These are phyloP conservation scores for Dactylonectria estremocensis DNA, from an alignment of 2,329 filamentous ascomycete genomes.

Conservation along the genomic window DNA sequence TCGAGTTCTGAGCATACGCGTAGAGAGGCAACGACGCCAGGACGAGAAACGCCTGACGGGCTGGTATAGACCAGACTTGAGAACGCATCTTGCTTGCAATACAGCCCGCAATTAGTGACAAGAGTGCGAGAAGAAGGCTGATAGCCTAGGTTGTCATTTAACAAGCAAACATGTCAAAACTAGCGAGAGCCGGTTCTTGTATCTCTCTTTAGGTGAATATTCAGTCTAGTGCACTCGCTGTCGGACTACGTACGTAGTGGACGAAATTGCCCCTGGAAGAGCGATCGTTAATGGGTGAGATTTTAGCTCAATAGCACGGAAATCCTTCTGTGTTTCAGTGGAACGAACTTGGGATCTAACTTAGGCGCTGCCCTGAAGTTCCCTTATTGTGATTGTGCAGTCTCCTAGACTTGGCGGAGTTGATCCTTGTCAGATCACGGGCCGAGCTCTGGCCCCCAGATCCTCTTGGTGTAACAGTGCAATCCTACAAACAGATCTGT, in stretches of 20 bases:
- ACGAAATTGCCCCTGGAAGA: no score
- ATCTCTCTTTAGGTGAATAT: background rate
- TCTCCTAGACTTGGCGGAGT: no score
- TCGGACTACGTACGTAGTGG: no score
- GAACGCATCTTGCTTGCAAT: slow-evolving; percentile 26
- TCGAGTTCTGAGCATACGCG: slow-evolving; percentile 31
- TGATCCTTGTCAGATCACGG: no score
- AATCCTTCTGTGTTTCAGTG: background rate
- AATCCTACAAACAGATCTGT: no score
- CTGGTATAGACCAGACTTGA: slow-evolving; percentile 8
- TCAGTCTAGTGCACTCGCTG: background rate
- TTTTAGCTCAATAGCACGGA: background rate
- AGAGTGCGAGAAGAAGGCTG: background rate
- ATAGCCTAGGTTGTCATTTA: background rate
- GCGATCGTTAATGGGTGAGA: background rate
- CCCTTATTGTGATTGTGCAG: slow-evolving; percentile 6
- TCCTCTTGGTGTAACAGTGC: no score
- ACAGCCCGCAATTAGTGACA: slow-evolving; percentile 10
- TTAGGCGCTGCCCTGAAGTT: background rate
- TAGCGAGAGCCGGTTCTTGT: background rate
- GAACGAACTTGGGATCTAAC: background rate
- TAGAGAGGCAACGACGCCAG: slow-evolving; percentile 33
- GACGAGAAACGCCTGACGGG: slow-evolving; percentile 26
- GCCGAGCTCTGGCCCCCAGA: no score
- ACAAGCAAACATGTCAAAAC: background rate